Evolutionary conservation across 139 green algal species (phyloP), one percentile per base, ranked within the genome.

Genomic region (Micromonas pusilla): DNA sequence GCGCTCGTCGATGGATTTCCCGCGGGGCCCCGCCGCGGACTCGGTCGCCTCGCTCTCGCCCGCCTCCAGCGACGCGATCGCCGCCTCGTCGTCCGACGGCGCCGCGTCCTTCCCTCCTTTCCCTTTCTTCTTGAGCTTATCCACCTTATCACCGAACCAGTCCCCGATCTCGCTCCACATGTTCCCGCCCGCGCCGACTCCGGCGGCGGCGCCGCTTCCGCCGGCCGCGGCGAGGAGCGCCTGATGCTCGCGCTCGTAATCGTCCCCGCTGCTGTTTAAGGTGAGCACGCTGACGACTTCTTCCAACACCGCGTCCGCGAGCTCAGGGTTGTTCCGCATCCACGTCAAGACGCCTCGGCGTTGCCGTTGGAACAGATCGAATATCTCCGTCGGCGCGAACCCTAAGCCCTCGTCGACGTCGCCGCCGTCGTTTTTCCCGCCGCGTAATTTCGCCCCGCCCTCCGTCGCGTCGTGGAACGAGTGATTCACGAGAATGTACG

Each of bases 341-440:
- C 77, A 82, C 52, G 30, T 31, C 23, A 80, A 23, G 5, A 80
- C 36, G 0, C 16, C 28, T 63, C 52, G 26, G 1, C 77, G 77
- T 19, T 82, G 65, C 21, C 57, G 31, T 38, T 82, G 77, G 52
- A 82, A 82, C n/a, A 82, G 34, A 39, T 75, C 77, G 52, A 82
- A 82, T 36, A 82, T 77, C 52, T 82, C 77, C 19, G 60, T 78
- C 52, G 70, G 75, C 9, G 62, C 13, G n/a, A 80, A 67, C 1
- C 66, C 64, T 26, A 78, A 33, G 9, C 31, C 30, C 37, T 26
- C 30, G 33, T 39, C 32, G 23, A 67, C n/a, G 33, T 72, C 21
- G 0, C 62, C 64, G 26, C 60, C 66, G 5, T 72, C 77, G 5
- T 38, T 31, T 6, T 2, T 21, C 13, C 16, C 23, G 16, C 45